Percentiles rank a stretch among this genome's conserved stretches.
phyloP scores from a whole-genome alignment of 2,329 filamentous ascomycete species.

The Annulohypoxylon truncatum region DNA sequence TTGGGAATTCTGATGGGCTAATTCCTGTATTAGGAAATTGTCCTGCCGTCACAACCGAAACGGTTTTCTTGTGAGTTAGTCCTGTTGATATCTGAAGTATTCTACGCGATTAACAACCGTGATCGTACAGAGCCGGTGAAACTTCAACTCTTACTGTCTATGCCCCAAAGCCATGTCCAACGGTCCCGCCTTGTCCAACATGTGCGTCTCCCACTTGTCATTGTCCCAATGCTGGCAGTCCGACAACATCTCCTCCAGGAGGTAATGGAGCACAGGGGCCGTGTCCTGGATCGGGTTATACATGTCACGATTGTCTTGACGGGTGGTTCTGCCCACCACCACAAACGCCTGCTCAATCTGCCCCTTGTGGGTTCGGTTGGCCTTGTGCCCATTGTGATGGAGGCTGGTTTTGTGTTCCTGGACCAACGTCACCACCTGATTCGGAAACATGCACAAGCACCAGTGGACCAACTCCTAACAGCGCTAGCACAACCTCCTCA shows the following conservation, averaged over 20 bases:
- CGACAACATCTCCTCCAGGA: conserved; percentile 22
- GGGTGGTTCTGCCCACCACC: conserved; percentile 54
- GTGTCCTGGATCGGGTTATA: conserved; percentile 53
- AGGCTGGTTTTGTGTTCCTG: conserved; percentile 54
- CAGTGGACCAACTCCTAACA: conserved; percentile 29
- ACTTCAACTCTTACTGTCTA: conserved; percentile 38
- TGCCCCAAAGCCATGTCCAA: conserved; percentile 18
- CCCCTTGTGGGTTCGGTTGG: conserved; percentile 54
- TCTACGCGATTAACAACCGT: neutral
- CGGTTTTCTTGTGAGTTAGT: conserved; percentile 29
- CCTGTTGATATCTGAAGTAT: neutral
- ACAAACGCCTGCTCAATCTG: conserved; percentile 50
- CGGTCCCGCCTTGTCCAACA: conserved; percentile 34
- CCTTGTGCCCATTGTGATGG: conserved; percentile 52
- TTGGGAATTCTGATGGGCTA: conserved; percentile 1
- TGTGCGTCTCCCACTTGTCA: conserved; percentile 40
- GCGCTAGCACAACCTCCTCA: conserved; percentile 23
- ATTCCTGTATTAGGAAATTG: conserved; percentile 10
- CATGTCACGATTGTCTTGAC: conserved; percentile 52
- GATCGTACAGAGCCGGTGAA: conserved; percentile 21
- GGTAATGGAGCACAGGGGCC: conserved; percentile 45
- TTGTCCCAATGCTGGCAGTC: conserved; percentile 24
- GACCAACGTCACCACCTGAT: conserved; percentile 34
- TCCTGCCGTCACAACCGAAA: conserved; percentile 9
- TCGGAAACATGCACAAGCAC: conserved; percentile 31